Base-by-base conservation (phyloP, 2,329 filamentous ascomycete species). In the Stromatinia cepivora region DNA sequence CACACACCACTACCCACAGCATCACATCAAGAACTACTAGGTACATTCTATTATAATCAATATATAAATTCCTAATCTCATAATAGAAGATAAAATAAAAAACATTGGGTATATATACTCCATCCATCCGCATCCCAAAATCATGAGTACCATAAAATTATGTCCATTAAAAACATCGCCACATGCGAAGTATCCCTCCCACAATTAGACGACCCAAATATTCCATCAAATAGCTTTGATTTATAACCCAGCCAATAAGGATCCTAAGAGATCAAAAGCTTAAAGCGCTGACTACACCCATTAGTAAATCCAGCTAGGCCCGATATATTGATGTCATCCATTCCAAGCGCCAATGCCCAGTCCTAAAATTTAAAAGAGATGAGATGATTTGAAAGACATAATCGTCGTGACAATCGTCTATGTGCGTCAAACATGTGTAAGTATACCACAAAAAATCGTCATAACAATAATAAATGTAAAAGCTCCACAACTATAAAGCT, bases 61-160 rank as follows among this genome's bases (percentile, higher is more conserved):
- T 20, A 48, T 17, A 13, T 63, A 36, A 42, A 50, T 45, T 56
- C 3, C n/a, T 31, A 34, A n/a, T 31, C 20, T 45, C 25, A 10
- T 57, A 80, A 70, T 80, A 25, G 5, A 25, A 17, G 25, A 46
- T 6, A 59, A 48, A 22, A 25, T 46, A 46, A 34, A 42, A 56
- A 28, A 34, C 52, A 39, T 48, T 48, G 64, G 64, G 64, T 66
- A 66, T 66, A 66, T 58, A 66, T 66, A 59, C 64, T 66, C 22
- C 50, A 59, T 58, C 42, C 63, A 48, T 48, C 53, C 53, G 7
- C 28, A 31, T 25, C 64, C 28, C 52, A 58, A 48, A 39, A 66
- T 57, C 63, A n/a, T 46, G 28, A 22, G 4, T 48, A 36, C 45
- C 45, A 25, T n/a, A 22, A 50, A n/a, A 20, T 10, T 11, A 52